Evolutionary conservation across 176 grass and related monocot genomes (phyloP).

Genomic region (Panicum miliaceum): DNA sequence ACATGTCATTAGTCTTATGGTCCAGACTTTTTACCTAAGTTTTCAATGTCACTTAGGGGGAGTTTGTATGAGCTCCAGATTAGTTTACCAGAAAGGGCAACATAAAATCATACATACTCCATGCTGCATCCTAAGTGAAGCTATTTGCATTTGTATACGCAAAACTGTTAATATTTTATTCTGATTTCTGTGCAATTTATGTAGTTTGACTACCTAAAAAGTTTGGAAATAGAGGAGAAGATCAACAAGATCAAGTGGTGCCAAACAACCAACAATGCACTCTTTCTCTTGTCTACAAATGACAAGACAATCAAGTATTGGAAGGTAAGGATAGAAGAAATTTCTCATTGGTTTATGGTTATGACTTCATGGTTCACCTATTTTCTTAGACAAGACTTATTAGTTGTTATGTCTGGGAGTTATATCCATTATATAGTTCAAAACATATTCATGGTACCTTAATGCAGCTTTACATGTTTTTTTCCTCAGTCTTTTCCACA

Average conservation of each 20-base stretch:
- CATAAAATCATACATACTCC: slow-evolving; percentile 20
- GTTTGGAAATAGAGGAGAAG: slow-evolving; percentile 98
- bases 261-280: slow-evolving; percentile 66
- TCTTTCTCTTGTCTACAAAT: slow-evolving; percentile 87
- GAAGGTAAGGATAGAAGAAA: slow-evolving; percentile 59
- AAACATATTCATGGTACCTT: slow-evolving; percentile 16
- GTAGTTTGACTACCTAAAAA: slow-evolving; percentile 97
- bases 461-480: not conserved
- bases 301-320: slow-evolving; percentile 95
- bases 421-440: slow-evolving; percentile 36
- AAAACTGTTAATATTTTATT: slow-evolving; percentile 27
- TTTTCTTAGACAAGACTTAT: slow-evolving; percentile 4
- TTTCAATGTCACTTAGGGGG: not conserved
- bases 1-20: not conserved
- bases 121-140: slow-evolving; percentile 27
- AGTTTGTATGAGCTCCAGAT: not conserved
- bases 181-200: slow-evolving; percentile 41
- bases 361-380: slow-evolving; percentile 1
- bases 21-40: not conserved
- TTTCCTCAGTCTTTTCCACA: not conserved
- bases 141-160: slow-evolving; percentile 6
- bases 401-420: slow-evolving; percentile 16
- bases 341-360: slow-evolving; percentile 20
- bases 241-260: slow-evolving; percentile 94
- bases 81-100: slow-evolving; percentile 29